These are phyloP conservation scores for Verticillium nubilum DNA, from an alignment of 2,329 filamentous ascomycete species.

Conservation along the genomic window DNA sequence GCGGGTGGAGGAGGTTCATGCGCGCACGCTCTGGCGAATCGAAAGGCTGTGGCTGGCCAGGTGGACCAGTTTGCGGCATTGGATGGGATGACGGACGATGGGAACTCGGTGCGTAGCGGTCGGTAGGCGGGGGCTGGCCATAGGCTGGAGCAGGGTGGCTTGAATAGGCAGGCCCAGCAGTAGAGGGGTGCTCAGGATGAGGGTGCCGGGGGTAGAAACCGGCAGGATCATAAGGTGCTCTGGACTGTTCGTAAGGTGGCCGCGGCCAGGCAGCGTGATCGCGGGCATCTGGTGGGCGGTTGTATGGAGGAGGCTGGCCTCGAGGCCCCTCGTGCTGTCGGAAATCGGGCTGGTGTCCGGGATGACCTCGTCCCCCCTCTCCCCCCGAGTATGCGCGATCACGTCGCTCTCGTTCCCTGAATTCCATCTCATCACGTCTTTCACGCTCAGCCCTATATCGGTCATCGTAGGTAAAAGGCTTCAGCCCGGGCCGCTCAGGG, in stretches of 20 bases:
- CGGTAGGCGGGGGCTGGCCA: constrained; percentile 19
- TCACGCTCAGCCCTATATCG: constrained; percentile 46
- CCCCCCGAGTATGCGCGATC: constrained; percentile 44
- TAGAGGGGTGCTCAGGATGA: constrained; percentile 42
- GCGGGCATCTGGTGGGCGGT: constrained; percentile 29
- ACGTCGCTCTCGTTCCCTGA: constrained; percentile 35
- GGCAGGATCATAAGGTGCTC: constrained; percentile 36
- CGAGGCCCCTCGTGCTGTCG: constrained; percentile 29
- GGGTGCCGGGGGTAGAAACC: constrained; percentile 31
- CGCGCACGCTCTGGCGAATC: constrained; percentile 20
- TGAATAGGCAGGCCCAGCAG: constrained; percentile 32
- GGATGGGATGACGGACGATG: constrained; percentile 17
- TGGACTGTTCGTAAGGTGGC: constrained; percentile 34
- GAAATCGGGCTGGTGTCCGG: constrained; percentile 40
- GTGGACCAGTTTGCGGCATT: background rate
- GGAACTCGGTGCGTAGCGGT: constrained; percentile 15
- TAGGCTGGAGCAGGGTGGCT: constrained; percentile 29
- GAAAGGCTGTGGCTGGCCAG: constrained; percentile 19
- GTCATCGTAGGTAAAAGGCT: constrained; percentile 44
- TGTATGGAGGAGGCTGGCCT: constrained; percentile 33
- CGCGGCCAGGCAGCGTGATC: constrained; percentile 18
- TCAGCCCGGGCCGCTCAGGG: constrained; percentile 40
- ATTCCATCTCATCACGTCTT: constrained; percentile 37
- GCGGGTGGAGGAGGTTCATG: constrained; percentile 17
- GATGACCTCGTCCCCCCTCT: constrained; percentile 38